Evolutionary conservation across 768 basidiomycete genomes (phyloP).

Genomic region (Trametes coccinea): DNA sequence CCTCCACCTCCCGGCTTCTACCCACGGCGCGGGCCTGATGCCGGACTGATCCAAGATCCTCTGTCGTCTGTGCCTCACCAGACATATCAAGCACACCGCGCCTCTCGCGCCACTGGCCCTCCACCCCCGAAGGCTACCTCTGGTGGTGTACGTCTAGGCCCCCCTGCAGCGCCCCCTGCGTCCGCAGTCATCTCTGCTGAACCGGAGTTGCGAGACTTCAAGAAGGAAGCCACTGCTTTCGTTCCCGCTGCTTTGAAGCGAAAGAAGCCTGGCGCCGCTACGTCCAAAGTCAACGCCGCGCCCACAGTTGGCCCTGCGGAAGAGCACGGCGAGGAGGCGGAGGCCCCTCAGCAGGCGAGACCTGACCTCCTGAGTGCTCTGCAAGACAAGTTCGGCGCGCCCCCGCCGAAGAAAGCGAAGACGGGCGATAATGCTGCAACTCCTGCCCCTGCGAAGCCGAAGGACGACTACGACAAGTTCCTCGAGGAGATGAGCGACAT

Average conservation of each 20-base stretch:
- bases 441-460: conserved; percentile 41
- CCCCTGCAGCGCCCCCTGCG: conserved; percentile 39
- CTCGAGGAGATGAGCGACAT: conserved; percentile 76
- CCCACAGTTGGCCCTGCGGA: conserved; percentile 47
- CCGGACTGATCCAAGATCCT: conserved; percentile 69
- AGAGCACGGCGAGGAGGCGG: conserved; percentile 35
- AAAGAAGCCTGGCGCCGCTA: conserved; percentile 49
- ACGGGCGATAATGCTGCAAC: conserved; percentile 25
- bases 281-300: conserved; percentile 61
- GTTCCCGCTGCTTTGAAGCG: conserved; percentile 82
- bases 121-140: conserved; percentile 33
- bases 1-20: conserved; percentile 69
- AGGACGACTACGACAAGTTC: conserved; percentile 76
- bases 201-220: conserved; percentile 88
- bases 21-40: conserved; percentile 51
- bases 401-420: conserved; percentile 21
- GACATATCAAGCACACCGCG: conserved; percentile 75
- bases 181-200: conserved; percentile 79
- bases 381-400: conserved; percentile 47
- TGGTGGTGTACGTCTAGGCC: conserved; percentile 24
- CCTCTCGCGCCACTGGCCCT: conserved; percentile 37
- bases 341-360: conserved; percentile 40
- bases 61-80: conserved; percentile 74
- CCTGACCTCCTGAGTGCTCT: conserved; percentile 69
- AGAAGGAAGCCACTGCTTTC: conserved; percentile 93